phyloP scores from a whole-genome alignment of 805 yeast genomes.

The Lipomyces orientalis region DNA sequence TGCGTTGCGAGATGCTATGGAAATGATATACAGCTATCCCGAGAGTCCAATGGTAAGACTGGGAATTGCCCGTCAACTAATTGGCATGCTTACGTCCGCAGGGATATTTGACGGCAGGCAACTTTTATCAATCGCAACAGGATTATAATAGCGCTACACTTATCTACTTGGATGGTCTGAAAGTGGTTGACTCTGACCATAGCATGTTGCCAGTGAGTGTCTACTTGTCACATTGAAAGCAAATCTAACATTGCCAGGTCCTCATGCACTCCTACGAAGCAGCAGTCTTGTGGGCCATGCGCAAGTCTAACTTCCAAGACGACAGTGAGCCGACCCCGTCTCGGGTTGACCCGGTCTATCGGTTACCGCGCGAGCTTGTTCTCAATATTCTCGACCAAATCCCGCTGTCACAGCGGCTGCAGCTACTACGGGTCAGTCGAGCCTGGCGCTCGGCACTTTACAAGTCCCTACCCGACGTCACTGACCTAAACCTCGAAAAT shows the following conservation, averaged over 20 bases:
- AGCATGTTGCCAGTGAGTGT: not conserved
- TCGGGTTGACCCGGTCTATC: not conserved
- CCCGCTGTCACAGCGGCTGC: constrained; percentile 9
- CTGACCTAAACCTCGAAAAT: constrained; percentile 3
- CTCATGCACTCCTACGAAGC: constrained; percentile 7
- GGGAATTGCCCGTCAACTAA: not conserved
- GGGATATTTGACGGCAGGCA: constrained; percentile 12
- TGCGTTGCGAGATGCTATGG: constrained; percentile 17
- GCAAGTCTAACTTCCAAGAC: not conserved
- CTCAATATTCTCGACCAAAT: constrained; percentile 18
- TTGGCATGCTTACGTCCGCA: not conserved
- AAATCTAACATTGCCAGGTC: not conserved
- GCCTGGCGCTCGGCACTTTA: constrained; percentile 5
- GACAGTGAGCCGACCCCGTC: not conserved
- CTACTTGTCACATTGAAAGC: not conserved
- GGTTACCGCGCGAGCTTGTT: constrained; percentile 15
- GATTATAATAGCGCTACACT: constrained; percentile 8
- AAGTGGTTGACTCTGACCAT: constrained; percentile 2
- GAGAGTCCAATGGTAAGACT: constrained; percentile 1
- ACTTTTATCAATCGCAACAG: constrained; percentile 7
- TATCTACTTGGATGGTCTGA: constrained; percentile 9
- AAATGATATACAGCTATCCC: constrained; percentile 11
- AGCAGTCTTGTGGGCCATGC: not conserved
- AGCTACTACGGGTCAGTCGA: not conserved
- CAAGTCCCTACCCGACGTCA: constrained; percentile 1